Percentiles rank a stretch among this genome's conserved stretches.
Conservation (phyloP, 106 monocot genomes). For the Acorus gramineus region DNA sequence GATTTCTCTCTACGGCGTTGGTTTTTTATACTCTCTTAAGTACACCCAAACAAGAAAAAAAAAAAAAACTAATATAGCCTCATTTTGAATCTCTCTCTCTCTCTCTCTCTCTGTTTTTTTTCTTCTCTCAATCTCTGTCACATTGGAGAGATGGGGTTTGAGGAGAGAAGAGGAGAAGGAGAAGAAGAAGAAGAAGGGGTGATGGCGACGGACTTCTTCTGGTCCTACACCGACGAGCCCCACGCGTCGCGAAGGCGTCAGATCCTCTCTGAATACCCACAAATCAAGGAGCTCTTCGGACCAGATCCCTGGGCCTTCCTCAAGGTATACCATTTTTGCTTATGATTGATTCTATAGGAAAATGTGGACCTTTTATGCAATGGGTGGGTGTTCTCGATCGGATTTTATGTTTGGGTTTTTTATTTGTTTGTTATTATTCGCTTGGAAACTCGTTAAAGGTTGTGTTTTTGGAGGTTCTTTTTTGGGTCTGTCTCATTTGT, state of each 20-base stretch:
- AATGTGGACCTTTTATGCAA: no score
- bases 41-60: no score
- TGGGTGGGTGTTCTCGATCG: not conserved
- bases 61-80: no score
- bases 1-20: no score
- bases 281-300: conserved; percentile 84
- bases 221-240: conserved; percentile 93
- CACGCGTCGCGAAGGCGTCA: conserved; percentile 60
- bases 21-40: no score
- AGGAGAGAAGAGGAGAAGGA: not conserved
- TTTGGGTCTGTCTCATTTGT: not conserved
- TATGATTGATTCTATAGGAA: not conserved
- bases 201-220: conserved; percentile 87
- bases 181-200: conserved; percentile 38
- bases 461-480: not conserved
- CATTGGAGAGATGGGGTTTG: not conserved
- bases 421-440: no score
- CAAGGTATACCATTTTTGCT: conserved; percentile 35
- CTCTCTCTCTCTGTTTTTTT: no score
- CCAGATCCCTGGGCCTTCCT: conserved; percentile 74
- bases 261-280: conserved; percentile 76
- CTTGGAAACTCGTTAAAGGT: no score
- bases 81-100: no score
- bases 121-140: no score
- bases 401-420: not conserved